Conservation (phyloP, 2,329 filamentous ascomycete genomes). For the Apiospora kogelbergensis region DNA sequence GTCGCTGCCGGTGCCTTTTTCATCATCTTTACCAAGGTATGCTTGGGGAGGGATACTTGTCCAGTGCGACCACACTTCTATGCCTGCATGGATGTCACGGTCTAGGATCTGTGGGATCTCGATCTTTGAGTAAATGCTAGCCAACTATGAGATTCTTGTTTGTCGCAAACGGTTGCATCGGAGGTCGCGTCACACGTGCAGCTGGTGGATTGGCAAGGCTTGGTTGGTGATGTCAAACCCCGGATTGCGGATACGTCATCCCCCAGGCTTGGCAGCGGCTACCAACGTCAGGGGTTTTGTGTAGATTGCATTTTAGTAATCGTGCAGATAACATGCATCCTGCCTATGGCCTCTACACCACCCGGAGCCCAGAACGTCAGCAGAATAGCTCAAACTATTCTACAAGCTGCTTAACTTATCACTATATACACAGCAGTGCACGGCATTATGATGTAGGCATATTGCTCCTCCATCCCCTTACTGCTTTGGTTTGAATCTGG, state of each 20-base stretch:
- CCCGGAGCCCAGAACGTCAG: not conserved
- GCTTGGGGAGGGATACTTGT: not conserved
- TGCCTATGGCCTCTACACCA: not conserved
- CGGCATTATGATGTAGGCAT: no score
- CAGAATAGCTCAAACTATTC: not conserved
- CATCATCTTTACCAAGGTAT: not conserved
- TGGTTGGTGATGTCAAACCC: not conserved
- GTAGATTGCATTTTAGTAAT: not conserved
- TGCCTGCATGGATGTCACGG: not conserved
- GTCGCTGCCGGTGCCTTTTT: not conserved
- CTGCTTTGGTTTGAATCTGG: not conserved
- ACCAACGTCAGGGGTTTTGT: not conserved
- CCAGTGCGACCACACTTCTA: not conserved
- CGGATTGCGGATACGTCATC: constrained; percentile 1
- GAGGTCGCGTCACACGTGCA: not conserved
- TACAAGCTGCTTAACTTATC: no score
- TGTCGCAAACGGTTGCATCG: not conserved
- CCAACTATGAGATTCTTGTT: not conserved
- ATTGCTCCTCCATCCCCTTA: not conserved
- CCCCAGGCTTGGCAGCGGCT: not conserved
- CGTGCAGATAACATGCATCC: not conserved
- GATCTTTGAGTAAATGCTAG: not conserved
- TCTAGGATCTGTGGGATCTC: not conserved
- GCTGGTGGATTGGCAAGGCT: not conserved
- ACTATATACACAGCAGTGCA: no score